phyloP scores from a whole-genome alignment of 148 eudicot genomes.

The Dysphania ambrosioides region DNA sequence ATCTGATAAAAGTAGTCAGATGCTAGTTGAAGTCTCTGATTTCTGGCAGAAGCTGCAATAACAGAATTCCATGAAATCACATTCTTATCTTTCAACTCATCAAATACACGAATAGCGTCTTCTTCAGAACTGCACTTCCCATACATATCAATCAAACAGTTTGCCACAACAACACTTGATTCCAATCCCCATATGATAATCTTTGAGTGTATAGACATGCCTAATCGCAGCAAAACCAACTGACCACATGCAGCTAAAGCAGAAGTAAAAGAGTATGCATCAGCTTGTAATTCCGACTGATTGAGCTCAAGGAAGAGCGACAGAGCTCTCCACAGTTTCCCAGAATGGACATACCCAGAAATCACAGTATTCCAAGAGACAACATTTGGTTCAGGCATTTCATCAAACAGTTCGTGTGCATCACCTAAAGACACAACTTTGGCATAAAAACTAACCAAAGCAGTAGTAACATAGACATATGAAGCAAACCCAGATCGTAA shows the following conservation, averaged over 20 bases:
- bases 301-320: conserved; percentile 48
- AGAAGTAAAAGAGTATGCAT: conserved; percentile 65
- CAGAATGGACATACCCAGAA: conserved; percentile 72
- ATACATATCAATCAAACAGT: conserved; percentile 89
- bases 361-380: conserved; percentile 81
- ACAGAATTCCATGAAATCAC: no score
- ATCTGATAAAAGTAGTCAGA: no score
- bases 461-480: conserved; percentile 50
- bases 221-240: conserved; percentile 44
- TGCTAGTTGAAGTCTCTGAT: no score
- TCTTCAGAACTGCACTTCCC: conserved; percentile 75
- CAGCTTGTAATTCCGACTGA: conserved; percentile 40
- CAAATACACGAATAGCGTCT: no score
- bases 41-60: no score
- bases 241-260: conserved; percentile 68
- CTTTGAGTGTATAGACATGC: conserved; percentile 60
- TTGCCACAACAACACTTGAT: conserved; percentile 43
- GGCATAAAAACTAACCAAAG: conserved; percentile 53
- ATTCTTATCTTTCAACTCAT: no score
- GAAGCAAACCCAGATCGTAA: conserved; percentile 45
- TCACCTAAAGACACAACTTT: conserved; percentile 40
- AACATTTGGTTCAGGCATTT: conserved; percentile 57
- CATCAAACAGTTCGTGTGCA: conserved; percentile 63
- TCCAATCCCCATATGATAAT: conserved; percentile 49
- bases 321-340: conserved; percentile 48